These are phyloP conservation scores for Cicer arietinum DNA, from an alignment of 306 rosid genomes.

Conservation along the genomic window DNA sequence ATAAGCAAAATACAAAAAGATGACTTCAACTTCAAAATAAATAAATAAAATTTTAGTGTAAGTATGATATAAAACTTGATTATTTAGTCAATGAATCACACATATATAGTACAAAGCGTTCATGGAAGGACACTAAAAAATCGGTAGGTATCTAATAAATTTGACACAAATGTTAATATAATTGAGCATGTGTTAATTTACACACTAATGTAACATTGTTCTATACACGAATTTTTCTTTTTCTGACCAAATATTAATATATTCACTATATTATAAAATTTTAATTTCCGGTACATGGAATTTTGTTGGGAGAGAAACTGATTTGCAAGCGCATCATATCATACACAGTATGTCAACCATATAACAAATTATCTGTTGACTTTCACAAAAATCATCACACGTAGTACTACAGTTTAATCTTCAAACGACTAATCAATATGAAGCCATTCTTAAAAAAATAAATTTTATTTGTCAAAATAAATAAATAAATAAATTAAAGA, in stretches of 20 bases:
- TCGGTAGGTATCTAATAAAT: slow-evolving; percentile 1
- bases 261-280: slow-evolving; percentile 18
- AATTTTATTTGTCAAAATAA: background rate
- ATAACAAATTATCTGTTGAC: slow-evolving; percentile 40
- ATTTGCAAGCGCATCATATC: slow-evolving; percentile 20
- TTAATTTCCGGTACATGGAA: slow-evolving; percentile 15
- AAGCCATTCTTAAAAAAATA: background rate
- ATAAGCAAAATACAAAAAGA: slow-evolving; percentile 1
- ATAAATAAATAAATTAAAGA: background rate
- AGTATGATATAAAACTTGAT: background rate
- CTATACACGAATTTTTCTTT: background rate
- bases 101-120: slow-evolving; percentile 1
- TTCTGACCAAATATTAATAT: slow-evolving; percentile 2
- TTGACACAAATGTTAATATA: slow-evolving; percentile 7
- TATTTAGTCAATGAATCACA: slow-evolving; percentile 31
- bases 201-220: background rate
- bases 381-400: slow-evolving; percentile 41
- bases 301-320: slow-evolving; percentile 14
- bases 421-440: background rate
- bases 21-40: slow-evolving; percentile 31
- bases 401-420: slow-evolving; percentile 7
- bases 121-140: slow-evolving; percentile 43
- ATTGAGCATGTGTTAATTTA: slow-evolving; percentile 35
- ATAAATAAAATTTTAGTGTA: background rate
- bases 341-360: slow-evolving; percentile 12